Percentiles rank a stretch among this genome's conserved stretches.
phyloP scores from a whole-genome alignment of 192 early-diverging fungal species.

The Funneliformis mosseae region DNA sequence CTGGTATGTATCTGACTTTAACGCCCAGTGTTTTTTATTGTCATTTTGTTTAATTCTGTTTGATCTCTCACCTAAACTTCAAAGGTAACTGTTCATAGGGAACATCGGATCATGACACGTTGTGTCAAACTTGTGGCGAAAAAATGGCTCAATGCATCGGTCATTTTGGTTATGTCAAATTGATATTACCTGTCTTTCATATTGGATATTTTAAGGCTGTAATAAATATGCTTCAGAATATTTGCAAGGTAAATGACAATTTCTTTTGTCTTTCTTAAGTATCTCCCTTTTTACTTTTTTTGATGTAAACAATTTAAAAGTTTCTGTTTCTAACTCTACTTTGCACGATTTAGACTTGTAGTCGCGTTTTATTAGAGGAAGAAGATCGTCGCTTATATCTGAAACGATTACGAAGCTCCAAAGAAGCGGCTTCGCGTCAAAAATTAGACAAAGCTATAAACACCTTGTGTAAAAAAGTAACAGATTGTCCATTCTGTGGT shows the following conservation, averaged over 20 bases:
- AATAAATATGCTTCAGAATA: constrained; percentile 89
- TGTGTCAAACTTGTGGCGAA: constrained; percentile 91
- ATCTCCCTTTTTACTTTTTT: background rate
- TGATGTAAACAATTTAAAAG: background rate
- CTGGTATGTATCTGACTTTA: constrained; percentile 59
- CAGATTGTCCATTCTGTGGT: constrained; percentile 80
- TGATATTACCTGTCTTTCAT: constrained; percentile 96
- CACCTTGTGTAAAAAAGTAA: constrained; percentile 84
- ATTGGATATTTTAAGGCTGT: constrained; percentile 95
- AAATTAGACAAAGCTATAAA: constrained; percentile 83
- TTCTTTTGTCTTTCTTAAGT: constrained; percentile 12
- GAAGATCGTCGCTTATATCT: constrained; percentile 70
- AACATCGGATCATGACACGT: constrained; percentile 77
- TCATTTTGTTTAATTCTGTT: background rate
- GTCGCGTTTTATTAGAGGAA: constrained; percentile 87
- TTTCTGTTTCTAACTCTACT: background rate
- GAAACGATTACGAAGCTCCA: constrained; percentile 67
- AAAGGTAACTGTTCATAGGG: constrained; percentile 54
- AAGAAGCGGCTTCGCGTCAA: constrained; percentile 79
- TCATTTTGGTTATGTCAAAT: constrained; percentile 93
- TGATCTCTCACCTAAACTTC: background rate
- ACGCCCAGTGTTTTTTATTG: background rate
- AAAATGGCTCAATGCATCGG: constrained; percentile 90
- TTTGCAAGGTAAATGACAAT: constrained; percentile 79
- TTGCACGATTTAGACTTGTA: constrained; percentile 68